Evolutionary conservation across 257 asterid genomes (phyloP).

Genomic region (Fraxinus americana): DNA sequence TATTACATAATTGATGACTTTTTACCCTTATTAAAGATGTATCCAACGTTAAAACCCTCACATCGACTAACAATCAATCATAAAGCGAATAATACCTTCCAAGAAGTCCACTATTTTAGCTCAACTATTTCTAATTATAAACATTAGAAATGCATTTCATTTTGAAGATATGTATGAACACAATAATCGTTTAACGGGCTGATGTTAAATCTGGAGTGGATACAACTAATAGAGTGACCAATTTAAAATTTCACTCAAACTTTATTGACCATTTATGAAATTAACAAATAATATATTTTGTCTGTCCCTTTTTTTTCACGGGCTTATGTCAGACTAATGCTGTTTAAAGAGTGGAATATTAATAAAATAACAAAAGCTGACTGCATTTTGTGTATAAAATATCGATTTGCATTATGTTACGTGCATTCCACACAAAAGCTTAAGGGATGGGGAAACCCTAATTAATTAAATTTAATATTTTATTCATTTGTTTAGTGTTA

Average conservation of each 20-base stretch:
- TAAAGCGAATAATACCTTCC: not conserved
- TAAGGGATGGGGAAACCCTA: conserved; percentile 6
- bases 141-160: too few relatives aligned
- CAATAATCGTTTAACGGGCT: too few relatives aligned
- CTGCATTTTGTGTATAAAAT: not conserved
- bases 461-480: not conserved
- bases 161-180: too few relatives aligned
- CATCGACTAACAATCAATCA: not conserved
- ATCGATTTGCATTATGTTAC: conserved; percentile 13
- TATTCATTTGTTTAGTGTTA: not conserved
- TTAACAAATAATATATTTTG: conserved; percentile 15
- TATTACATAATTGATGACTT: too few relatives aligned
- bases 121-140: too few relatives aligned
- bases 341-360: not conserved
- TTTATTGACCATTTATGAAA: not conserved
- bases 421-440: conserved; percentile 33
- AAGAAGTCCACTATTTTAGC: not conserved
- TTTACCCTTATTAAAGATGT: too few relatives aligned
- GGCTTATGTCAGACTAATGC: conserved; percentile 34
- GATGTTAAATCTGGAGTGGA: not conserved
- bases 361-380: conserved; percentile 9
- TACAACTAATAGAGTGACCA: not conserved
- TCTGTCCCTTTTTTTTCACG: conserved; percentile 32
- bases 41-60: too few relatives aligned
- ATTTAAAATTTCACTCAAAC: not conserved